Evolutionary conservation across 345 rosid genomes (phyloP).

Genomic region (Angophora floribunda): DNA sequence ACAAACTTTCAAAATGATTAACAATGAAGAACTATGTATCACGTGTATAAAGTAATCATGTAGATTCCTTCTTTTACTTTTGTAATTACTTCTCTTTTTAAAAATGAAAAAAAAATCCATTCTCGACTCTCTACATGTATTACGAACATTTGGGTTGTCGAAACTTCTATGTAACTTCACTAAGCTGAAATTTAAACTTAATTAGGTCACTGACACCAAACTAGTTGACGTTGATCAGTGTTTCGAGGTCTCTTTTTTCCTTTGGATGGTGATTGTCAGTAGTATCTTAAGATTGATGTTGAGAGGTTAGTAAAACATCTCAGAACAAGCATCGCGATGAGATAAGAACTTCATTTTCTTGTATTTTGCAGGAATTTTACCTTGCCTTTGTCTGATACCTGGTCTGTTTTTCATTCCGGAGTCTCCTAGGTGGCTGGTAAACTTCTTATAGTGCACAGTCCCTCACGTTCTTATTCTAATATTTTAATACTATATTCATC

Average conservation of each 20-base stretch:
- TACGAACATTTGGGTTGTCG: neutral
- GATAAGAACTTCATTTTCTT: neutral
- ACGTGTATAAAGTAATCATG: neutral
- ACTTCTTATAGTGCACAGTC: neutral
- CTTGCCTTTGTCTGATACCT: slow-evolving; percentile 74
- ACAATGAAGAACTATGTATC: neutral
- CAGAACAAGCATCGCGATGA: neutral
- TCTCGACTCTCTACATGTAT: neutral
- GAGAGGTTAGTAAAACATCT: neutral
- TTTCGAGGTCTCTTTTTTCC: neutral
- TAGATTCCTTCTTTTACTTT: neutral
- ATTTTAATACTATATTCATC: neutral
- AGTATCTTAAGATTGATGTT: neutral
- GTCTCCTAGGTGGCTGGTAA: slow-evolving; percentile 99
- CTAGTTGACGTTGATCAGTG: neutral
- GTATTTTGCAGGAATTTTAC: slow-evolving; percentile 59
- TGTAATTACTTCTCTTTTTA: neutral
- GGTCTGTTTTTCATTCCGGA: slow-evolving; percentile 95
- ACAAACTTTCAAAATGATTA: neutral
- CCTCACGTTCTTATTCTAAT: neutral
- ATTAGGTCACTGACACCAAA: neutral
- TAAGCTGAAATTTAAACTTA: neutral
- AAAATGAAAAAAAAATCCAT: neutral
- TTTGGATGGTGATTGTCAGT: neutral
- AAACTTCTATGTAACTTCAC: neutral